A percentile compares a stretch with the other conserved stretches of the same genome.
Evolutionary conservation across 805 yeast species (phyloP).

Genomic region (Ogataea polymorpha): DNA sequence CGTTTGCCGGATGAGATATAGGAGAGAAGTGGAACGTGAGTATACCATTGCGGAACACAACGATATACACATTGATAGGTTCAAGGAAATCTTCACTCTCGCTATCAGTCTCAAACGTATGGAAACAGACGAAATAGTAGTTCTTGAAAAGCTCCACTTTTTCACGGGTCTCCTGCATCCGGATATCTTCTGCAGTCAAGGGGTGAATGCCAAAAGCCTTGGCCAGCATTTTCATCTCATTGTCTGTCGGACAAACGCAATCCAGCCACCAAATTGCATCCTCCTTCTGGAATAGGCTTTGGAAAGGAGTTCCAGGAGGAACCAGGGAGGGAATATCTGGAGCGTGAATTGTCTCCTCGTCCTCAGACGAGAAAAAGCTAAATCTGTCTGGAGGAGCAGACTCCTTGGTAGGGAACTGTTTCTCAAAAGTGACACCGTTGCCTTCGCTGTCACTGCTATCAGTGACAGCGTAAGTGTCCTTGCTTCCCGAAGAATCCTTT

Average conservation of each 20-base stretch:
- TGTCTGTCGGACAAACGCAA: constrained; percentile 89
- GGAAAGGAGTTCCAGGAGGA: constrained; percentile 59
- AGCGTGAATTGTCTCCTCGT: constrained; percentile 86
- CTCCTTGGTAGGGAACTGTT: constrained; percentile 12
- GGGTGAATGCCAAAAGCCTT: constrained; percentile 98
- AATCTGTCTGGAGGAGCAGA: constrained; percentile 66
- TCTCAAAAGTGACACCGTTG: constrained; percentile 23
- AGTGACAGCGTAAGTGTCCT: constrained; percentile 8
- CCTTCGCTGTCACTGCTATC: constrained; percentile 16
- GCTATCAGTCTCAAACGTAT: constrained; percentile 84
- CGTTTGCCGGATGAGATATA: constrained; percentile 66
- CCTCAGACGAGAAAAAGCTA: constrained; percentile 75
- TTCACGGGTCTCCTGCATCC: constrained; percentile 96
- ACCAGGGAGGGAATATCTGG: constrained; percentile 80
- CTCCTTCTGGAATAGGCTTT: constrained; percentile 65
- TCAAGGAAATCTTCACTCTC: constrained; percentile 82
- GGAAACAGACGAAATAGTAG: constrained; percentile 95
- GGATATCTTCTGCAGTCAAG: constrained; percentile 93
- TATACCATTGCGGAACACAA: constrained; percentile 66
- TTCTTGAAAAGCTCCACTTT: constrained; percentile 88
- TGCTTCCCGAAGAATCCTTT: constrained; percentile 10
- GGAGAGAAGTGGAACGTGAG: constrained; percentile 70
- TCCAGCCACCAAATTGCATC: constrained; percentile 96
- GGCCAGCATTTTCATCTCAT: constrained; percentile 87
- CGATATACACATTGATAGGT: constrained; percentile 73